Conservation (phyloP, 2,329 filamentous ascomycete genomes). For the Calonectria leucothoes region DNA sequence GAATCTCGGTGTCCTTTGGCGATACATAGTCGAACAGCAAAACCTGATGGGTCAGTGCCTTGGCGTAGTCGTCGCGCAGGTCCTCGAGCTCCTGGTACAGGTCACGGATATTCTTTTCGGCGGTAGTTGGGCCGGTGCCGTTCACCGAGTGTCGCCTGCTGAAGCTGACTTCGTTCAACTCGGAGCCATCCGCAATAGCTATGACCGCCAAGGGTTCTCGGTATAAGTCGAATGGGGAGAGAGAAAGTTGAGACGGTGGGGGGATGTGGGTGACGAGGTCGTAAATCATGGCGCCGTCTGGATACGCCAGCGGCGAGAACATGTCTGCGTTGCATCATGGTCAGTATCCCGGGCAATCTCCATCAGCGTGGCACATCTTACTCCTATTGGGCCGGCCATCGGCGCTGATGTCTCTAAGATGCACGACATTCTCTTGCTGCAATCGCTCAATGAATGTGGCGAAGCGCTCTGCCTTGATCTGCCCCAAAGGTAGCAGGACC, state of each 20-base stretch:
- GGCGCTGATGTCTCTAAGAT: conserved; percentile 86
- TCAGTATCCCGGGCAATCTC: conserved; percentile 29
- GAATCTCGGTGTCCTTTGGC: conserved; percentile 59
- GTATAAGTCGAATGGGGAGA: conserved; percentile 91
- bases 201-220: conserved; percentile 86
- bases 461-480: conserved; percentile 86
- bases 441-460: conserved; percentile 81
- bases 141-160: conserved; percentile 66
- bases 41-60: conserved; percentile 81
- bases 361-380: conserved; percentile 53
- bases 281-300: conserved; percentile 87
- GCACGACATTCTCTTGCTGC: conserved; percentile 82
- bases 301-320: conserved; percentile 93
- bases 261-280: conserved; percentile 85
- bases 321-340: conserved; percentile 70
- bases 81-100: conserved; percentile 77
- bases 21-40: conserved; percentile 81
- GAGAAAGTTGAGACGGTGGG: conserved; percentile 80
- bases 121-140: conserved; percentile 60
- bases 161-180: conserved; percentile 68
- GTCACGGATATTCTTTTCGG: conserved; percentile 68
- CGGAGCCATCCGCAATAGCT: conserved; percentile 84
- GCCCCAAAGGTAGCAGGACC: conserved; percentile 86
- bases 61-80: conserved; percentile 78
- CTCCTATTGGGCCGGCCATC: conserved; percentile 88